Evolutionary conservation across 1,284 basidiomycete genomes (phyloP), one percentile per base, ranked within the genome.

Genomic region (Marasmius tenuissimus): DNA sequence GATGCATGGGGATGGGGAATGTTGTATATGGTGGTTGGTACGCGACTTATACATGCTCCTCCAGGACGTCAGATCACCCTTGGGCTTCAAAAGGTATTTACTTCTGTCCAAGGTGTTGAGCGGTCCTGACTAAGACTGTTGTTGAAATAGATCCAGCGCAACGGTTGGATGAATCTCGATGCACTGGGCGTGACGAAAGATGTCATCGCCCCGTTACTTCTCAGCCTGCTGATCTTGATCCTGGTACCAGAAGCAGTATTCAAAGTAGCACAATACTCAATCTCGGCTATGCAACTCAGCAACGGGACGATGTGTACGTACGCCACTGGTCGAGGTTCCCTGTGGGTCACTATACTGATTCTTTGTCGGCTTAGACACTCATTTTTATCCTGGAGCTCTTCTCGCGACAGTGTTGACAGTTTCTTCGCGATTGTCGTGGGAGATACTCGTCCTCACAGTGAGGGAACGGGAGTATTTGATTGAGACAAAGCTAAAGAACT

Each of bases 381-480:
- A 89, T 59, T 78, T 90, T 11, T 93, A 93, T 70, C 90, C 92
- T 0, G 79, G 80, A 6, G 85, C 93, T 50, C 92, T 93, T 69
- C 79, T 85, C 20, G 58, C 81, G 2, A 83, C 82, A 9, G 85
- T 83, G 12, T 63, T 83, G n/a, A 73, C 78, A 20, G 83, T 85
- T 14, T 77, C 81, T 4, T 70, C 76, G 37, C 59, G 81, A 22
- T 76, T 81, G 1, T 64, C 83, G 27, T 77, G 81, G 62, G 72
- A 74, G 6, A 66, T 85, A 58, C 69, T 86, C 20, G 74, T 77
- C 7, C 90, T 92, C 68, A 76, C 84, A 3, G 84, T 93, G 35
- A 81, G 92, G 51, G 92, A 94, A 71, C 89, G 88, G 71, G 92
- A 93, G 73, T 94, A 92, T 73, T 78, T 94, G 58, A 86, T 93